Evolutionary conservation across 768 basidiomycete species (phyloP).

Genomic region (Phanerodontia chrysosporium): DNA sequence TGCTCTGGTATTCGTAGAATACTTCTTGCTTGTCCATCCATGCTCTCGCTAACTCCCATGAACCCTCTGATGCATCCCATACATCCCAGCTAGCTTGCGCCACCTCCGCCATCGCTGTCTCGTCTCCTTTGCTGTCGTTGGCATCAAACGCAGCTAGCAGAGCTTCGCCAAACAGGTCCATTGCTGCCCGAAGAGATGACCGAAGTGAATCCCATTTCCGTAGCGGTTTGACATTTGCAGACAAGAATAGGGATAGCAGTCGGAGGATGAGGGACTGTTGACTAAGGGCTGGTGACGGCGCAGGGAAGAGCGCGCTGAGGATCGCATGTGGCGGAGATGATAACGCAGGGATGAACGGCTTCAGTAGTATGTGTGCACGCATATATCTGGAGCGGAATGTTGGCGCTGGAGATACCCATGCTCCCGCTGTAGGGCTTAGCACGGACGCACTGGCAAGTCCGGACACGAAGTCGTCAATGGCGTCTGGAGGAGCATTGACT

Average conservation of each 20-base stretch:
- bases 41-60: slow-evolving; percentile 92
- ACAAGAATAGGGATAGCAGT: slow-evolving; percentile 73
- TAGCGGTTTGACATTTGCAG: slow-evolving; percentile 64
- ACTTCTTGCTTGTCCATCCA: slow-evolving; percentile 96
- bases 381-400: slow-evolving; percentile 56
- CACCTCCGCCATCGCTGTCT: slow-evolving; percentile 73
- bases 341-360: slow-evolving; percentile 53
- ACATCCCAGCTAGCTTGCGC: slow-evolving; percentile 87
- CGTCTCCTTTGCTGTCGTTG: slow-evolving; percentile 74
- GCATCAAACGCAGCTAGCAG: slow-evolving; percentile 85
- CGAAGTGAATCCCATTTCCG: slow-evolving; percentile 59
- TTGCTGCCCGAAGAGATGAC: slow-evolving; percentile 66
- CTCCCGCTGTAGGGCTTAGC: slow-evolving; percentile 30
- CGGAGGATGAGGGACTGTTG: slow-evolving; percentile 67
- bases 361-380: slow-evolving; percentile 61
- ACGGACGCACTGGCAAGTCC: slow-evolving; percentile 26
- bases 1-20: slow-evolving; percentile 73
- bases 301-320: slow-evolving; percentile 35
- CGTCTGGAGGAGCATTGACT: slow-evolving; percentile 30
- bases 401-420: slow-evolving; percentile 25
- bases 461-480: slow-evolving; percentile 47
- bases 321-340: slow-evolving; percentile 62
- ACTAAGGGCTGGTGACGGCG: slow-evolving; percentile 33
- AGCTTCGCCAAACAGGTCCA: slow-evolving; percentile 85
- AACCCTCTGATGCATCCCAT: slow-evolving; percentile 46